These are phyloP conservation scores for Exophiala spinifera DNA, from an alignment of 2,329 filamentous ascomycete species.

Conservation along the genomic window DNA sequence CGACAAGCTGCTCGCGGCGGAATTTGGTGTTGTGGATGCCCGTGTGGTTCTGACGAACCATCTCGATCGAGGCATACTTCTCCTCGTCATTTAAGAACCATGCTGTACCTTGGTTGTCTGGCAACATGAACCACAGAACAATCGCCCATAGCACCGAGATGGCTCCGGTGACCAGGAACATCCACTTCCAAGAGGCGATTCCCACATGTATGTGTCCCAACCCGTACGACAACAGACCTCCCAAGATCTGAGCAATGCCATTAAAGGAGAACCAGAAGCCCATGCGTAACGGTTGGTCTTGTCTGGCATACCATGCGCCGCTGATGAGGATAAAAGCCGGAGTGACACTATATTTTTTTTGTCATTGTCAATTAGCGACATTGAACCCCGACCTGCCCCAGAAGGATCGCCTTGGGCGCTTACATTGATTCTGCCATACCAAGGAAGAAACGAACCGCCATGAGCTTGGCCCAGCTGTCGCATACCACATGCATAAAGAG, in stretches of 20 bases:
- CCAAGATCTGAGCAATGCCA: conserved; percentile 1
- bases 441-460: not conserved
- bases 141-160: conserved; percentile 56
- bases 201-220: conserved; percentile 1
- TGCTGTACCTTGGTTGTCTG: conserved; percentile 50
- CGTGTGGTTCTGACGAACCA: conserved; percentile 32
- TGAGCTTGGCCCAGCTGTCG: not conserved
- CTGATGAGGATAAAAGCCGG: not conserved
- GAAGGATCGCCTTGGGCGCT: not conserved
- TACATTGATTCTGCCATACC: not conserved
- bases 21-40: conserved; percentile 53
- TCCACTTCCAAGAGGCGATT: conserved; percentile 7
- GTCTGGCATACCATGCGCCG: not conserved
- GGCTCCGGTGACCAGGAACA: conserved; percentile 64
- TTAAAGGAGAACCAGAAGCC: not conserved
- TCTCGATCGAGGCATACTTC: conserved; percentile 9
- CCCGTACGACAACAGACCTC: conserved; percentile 2
- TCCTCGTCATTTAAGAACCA: conserved; percentile 24
- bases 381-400: no score
- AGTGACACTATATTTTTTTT: not conserved
- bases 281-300: not conserved
- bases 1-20: conserved; percentile 46
- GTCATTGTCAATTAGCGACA: not conserved
- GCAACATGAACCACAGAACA: conserved; percentile 51
- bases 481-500: not conserved